Conservation (phyloP, 495 filamentous ascomycete genomes). For the Aspergillus olivimuriae region DNA sequence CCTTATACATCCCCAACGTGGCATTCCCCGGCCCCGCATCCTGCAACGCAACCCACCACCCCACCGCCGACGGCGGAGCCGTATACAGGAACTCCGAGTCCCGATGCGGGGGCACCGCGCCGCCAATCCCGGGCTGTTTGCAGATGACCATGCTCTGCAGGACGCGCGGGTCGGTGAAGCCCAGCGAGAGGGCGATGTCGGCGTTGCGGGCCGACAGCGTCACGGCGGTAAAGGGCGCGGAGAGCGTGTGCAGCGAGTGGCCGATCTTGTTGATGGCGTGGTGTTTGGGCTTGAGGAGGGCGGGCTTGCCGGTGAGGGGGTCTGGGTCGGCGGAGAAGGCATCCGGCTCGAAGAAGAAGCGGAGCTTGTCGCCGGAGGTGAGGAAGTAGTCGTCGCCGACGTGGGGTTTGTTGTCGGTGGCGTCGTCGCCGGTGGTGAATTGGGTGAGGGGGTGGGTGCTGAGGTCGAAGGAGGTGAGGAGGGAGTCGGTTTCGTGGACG, state of each 20-base stretch:
- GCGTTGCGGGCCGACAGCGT: conserved; percentile 50
- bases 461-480: conserved; percentile 71
- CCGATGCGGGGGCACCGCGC: conserved; percentile 79
- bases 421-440: conserved; percentile 74
- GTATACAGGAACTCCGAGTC: conserved; percentile 93
- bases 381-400: conserved; percentile 97
- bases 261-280: conserved; percentile 95
- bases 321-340: conserved; percentile 37
- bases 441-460: conserved; percentile 82
- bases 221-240: conserved; percentile 60
- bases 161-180: conserved; percentile 66
- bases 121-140: conserved; percentile 96
- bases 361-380: conserved; percentile 76
- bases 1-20: conserved; percentile 76
- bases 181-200: conserved; percentile 62
- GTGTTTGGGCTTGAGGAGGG: conserved; percentile 67
- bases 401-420: conserved; percentile 41
- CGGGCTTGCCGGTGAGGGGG: conserved; percentile 32
- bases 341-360: conserved; percentile 95
- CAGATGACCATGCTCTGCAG: conserved; percentile 97
- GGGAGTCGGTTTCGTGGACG: conserved; percentile 63
- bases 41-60: conserved; percentile 94
- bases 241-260: conserved; percentile 76
- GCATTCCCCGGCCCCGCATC: conserved; percentile 82
- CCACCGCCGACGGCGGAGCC: conserved; percentile 80